phyloP scores from a whole-genome alignment of 1,284 basidiomycete genomes.

The Ceratobasidium sp. region DNA sequence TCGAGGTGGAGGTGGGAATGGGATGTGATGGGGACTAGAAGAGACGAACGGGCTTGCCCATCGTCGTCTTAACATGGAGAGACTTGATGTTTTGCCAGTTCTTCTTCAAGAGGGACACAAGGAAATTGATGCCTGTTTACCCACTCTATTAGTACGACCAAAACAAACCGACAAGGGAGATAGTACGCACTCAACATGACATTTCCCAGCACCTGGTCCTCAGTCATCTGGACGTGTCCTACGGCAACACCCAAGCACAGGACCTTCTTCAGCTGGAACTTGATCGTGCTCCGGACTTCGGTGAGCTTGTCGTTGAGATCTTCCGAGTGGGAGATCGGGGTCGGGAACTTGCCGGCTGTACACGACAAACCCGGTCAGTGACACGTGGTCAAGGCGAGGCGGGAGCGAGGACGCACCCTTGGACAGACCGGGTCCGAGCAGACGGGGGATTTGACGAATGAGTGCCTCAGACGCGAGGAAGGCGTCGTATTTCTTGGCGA shows the following conservation, averaged over 20 bases:
- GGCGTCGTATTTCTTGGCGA: constrained; percentile 99
- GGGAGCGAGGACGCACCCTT: constrained; percentile 71
- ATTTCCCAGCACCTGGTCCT: constrained; percentile 97
- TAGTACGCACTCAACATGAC: constrained; percentile 88
- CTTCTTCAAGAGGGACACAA: constrained; percentile 99
- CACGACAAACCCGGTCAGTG: not conserved
- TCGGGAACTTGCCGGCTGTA: constrained; percentile 98
- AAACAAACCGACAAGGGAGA: not conserved
- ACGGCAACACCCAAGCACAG: constrained; percentile 99
- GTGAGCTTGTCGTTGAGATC: constrained; percentile 92
- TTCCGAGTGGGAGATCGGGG: constrained; percentile 92
- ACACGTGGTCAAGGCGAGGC: not conserved
- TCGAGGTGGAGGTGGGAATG: constrained; percentile 38
- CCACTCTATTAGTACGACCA: not conserved
- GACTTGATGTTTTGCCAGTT: constrained; percentile 99
- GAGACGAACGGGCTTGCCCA: constrained; percentile 97
- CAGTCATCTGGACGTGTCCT: constrained; percentile 97
- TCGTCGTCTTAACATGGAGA: constrained; percentile 97
- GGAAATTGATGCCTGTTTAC: constrained; percentile 93
- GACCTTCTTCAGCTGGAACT: constrained; percentile 99
- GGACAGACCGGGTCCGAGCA: constrained; percentile 98
- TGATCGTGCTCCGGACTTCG: constrained; percentile 98
- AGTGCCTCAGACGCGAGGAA: constrained; percentile 98
- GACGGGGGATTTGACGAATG: constrained; percentile 99
- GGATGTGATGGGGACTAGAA: constrained; percentile 68